Percentiles rank a stretch among this genome's conserved stretches.
Evolutionary conservation across 805 yeast genomes (phyloP).

Genomic region (Sugiyamaella smithiae): DNA sequence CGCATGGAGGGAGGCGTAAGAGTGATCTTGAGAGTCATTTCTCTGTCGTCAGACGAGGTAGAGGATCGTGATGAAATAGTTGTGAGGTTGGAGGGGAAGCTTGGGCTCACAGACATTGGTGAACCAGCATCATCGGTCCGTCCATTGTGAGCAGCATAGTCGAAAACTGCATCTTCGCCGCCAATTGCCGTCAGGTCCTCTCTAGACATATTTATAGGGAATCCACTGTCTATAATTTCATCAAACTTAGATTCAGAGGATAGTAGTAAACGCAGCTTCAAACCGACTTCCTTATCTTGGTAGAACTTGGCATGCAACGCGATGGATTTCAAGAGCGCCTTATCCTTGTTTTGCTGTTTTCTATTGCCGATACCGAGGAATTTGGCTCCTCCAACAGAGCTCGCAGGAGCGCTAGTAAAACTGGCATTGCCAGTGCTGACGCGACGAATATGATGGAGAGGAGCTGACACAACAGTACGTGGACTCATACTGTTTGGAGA

Average conservation of each 20-base stretch:
- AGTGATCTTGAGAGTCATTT: constrained; percentile 29
- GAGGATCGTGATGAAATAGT: background rate
- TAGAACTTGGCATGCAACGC: constrained; percentile 23
- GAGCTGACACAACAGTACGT: background rate
- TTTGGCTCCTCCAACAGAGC: background rate
- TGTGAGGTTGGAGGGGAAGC: background rate
- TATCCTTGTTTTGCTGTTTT: background rate
- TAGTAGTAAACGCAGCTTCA: constrained; percentile 20
- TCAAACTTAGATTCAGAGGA: constrained; percentile 22
- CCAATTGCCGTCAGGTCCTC: background rate
- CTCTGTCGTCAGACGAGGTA: constrained; percentile 12
- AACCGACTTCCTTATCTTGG: constrained; percentile 19
- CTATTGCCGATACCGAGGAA: background rate
- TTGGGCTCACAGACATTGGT: constrained; percentile 1
- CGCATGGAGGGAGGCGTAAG: constrained; percentile 29
- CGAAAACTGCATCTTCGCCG: background rate
- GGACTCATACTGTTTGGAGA: background rate
- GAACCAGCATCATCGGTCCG: background rate
- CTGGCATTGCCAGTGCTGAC: background rate
- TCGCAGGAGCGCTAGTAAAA: background rate
- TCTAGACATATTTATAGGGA: constrained; percentile 19
- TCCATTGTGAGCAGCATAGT: background rate
- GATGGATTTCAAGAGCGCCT: constrained; percentile 7
- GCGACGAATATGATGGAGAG: background rate
- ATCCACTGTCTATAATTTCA: constrained; percentile 28